Evolutionary conservation across 73 alveolate species (phyloP), one percentile per base, ranked within the genome.

Genomic region (Paraurostyla sp.): DNA sequence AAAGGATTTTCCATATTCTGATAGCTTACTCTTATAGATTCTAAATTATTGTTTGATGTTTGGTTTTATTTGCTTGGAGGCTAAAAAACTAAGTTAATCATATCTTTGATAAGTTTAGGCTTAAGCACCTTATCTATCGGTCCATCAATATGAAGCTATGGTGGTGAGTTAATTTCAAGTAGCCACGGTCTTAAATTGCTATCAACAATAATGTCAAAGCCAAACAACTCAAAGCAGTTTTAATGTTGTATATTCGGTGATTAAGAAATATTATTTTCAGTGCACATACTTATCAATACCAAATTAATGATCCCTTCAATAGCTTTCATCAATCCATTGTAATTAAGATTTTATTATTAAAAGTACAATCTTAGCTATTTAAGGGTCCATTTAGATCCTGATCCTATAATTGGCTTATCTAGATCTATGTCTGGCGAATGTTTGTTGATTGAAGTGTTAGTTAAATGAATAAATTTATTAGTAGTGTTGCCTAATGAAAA

Each of bases 151-250:
- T 27, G 48, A 27, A 76, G 30, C 48, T 65, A 38, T 0, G 96
- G 94, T 46, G 91, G 90, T 16, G 62, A 65, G 78, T 92, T 92
- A 33, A 89, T 63, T 50, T 92, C 96, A 78, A 92, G 85, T 27
- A 92, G 73, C 96, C 96, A 92, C 33, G 94, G 92, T 46, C 81
- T 92, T 65, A 92, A 92, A 80, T 92, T 75, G 22, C 68, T 88
- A 78, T 92, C 96, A 11, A 92, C 80, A 65, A 92, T 84, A 51
- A 92, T 86, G 78, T 92, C 96, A 58, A 78, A 84, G 0, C 94
- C 96, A 46, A 83, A 92, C 54, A 92, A 80, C 85, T 92, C 96
- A 92, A 85, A 92, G 32, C 93, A 92, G 80, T 92, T 75, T 48
- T 52, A 43, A 7, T 62, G 30, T 4, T 22, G 51, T 13, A 80